Base-by-base conservation (phyloP, 176 grass and related monocot genomes). In the Musa beccarii region DNA sequence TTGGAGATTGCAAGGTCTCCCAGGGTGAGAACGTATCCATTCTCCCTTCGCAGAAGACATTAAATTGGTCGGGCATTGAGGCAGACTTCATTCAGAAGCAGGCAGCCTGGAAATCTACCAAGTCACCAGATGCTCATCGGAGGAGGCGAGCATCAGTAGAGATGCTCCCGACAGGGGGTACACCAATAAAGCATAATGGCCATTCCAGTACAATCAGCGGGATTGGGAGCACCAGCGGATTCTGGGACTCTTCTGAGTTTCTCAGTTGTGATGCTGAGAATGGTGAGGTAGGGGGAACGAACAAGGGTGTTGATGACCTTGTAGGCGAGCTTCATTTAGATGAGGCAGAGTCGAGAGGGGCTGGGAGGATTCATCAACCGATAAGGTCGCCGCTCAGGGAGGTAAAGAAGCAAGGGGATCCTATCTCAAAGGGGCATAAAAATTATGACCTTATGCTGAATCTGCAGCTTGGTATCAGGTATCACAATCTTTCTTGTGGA, bases 361-460 rank as follows among this genome's bases (percentile, higher is more conserved):
- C 28, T 11, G 68, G 16, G 2, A 82, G 81, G 34, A 0, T 55
- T 53, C 80, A 54, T 20, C 85, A 79, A 26, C 76, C 83, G 1
- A 83, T 86, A 10, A 76, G 51, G 52, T 75, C 73, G 73, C 81
- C 71, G 52, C 80, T 85, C 3, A 64, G 51, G 81, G 79, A 89
- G 54, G 79, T 72, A 56, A 92, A 92, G 89, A 96, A 87, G 61
- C 93, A 90, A 62, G 89, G 93, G 59, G 93, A 96, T 76, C 86
- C 89, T 10, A 92, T 96, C 19, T 90, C 87, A 55, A 96, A 96
- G 79, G 89, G 87, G 4, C 93, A 96, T 71, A 92, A 87, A 79
- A 96, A 92, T 70, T 96, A 92, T 20, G 89, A 96, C 72, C 89
- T 96, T 76, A 92, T 96, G 89, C 93, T 96, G 53, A 96, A 90